Evolutionary conservation across 768 basidiomycete species (phyloP), one percentile per base, ranked within the genome.

Genomic region (Boletus fagicola): DNA sequence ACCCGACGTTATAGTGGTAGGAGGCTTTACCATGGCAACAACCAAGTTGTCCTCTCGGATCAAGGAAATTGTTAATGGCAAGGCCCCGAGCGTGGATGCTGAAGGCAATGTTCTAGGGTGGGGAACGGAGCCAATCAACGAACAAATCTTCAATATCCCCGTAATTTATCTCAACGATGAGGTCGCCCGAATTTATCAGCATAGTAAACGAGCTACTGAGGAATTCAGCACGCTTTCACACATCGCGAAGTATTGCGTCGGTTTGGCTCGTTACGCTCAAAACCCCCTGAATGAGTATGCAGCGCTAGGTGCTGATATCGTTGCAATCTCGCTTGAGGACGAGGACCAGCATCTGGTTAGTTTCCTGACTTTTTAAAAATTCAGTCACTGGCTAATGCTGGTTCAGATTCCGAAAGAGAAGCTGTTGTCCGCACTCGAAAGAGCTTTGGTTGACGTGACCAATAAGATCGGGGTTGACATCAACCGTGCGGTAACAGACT

Each of bases 381-480:
- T 31, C 31, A 26, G 30, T 31, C 38, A 40, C 50, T 51, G 31
- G 54, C 42, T 62, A 30, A 68, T 50, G 18, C 8, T 45, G 39
- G 16, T 22, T n/a, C 57, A 98, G 94, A 80, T 98, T 42, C 86
- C 95, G 0, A 79, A 76, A 60, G 95, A 97, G 65, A 97, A 96
- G 69, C 76, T 98, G 15, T 72, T 93, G 48, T 72, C 78, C 6
- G 84, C 87, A 0, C 83, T 97, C 40, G 97, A 99, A 71, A 86
- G 92, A 40, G 87, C 84, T 28, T 76, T 99, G 38, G 92, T 97
- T 55, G 95, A 98, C 70, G 79, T 92, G 28, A 88, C 91, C 55
- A 98, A 95, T 74, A 86, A 85, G 67, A 87, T 95, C 59, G 97
- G 97, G 31, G 94, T 98, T 45, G 95, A 98, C 70, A 90, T 99